Base-by-base conservation (phyloP, 208 protist genomes). In the Porcisia hertigi region DNA sequence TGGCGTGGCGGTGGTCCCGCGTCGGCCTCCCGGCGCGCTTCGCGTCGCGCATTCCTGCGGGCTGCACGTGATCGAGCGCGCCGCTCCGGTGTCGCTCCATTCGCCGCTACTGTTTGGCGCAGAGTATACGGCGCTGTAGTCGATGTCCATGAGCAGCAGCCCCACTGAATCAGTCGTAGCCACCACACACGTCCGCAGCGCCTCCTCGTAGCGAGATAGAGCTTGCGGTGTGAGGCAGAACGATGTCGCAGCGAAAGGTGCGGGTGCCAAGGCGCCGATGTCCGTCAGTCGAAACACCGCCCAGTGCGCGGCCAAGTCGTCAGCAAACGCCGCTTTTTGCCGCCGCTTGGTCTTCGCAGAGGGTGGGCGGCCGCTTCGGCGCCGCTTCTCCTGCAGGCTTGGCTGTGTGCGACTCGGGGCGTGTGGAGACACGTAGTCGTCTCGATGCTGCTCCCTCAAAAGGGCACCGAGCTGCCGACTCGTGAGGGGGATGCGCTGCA, bases 91-190 rank as follows among this genome's bases (percentile, higher is more conserved):
- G 36, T 23, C 52, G 43, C 39, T 62, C 2, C 30, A n/a, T n/a
- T 58, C 20, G 36, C 14, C 73, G 54, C 23, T 25, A 65, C 9
- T 34, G 9, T 43, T 9, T 49, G 45, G 30, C 67, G 41, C 57
- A 53, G 25, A 25, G 69, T 75, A 69, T 12, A 88, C 66, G 18
- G 59, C 64, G 79, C 76, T 78, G 76, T 95, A 95, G 71, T 95
- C 91, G 25, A 86, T 78, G 59, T 90, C 91, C 11, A 73, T 69
- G 3, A 89, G 76, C 36, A 95, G 79, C 54, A 92, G 69, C 1
- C 73, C 88, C 30, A 91, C 73, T 16, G 57, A 79, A 45, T 88
- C 83, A 0, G 77, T 60, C 14, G 77, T 88, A 25, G 88, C 88
- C 52, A 95, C 86, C 14, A 90, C 71, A 57, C 88, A 93, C n/a